Evolutionary conservation across 768 basidiomycete species (phyloP).

Genomic region (Suillus alpinus): DNA sequence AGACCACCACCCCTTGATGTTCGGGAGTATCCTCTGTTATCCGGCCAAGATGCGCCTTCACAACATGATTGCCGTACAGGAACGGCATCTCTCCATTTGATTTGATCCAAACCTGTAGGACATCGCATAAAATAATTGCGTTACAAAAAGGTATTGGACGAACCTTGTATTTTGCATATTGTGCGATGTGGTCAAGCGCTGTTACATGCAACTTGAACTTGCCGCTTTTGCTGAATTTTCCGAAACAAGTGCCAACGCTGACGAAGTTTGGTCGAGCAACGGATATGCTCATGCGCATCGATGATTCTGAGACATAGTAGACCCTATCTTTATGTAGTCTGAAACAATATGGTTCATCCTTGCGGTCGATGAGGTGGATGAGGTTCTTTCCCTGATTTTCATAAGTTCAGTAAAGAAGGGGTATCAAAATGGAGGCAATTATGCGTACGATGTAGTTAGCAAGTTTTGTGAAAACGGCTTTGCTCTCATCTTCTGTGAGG

Average conservation of each 20-base stretch:
- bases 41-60: constrained; percentile 97
- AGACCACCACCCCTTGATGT: constrained; percentile 97
- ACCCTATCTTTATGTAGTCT: constrained; percentile 92
- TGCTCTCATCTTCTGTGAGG: constrained; percentile 95
- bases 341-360: constrained; percentile 95
- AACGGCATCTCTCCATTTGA: constrained; percentile 99
- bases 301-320: constrained; percentile 93
- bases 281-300: constrained; percentile 90
- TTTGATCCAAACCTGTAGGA: constrained; percentile 91
- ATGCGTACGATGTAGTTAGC: constrained; percentile 90
- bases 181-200: constrained; percentile 86
- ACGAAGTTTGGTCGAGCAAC: constrained; percentile 91
- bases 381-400: constrained; percentile 84
- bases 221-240: constrained; percentile 95
- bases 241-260: constrained; percentile 93
- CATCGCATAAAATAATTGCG: background rate
- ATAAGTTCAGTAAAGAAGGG: background rate
- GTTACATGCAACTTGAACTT: constrained; percentile 98
- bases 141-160: constrained; percentile 7
- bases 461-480: constrained; percentile 92
- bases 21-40: constrained; percentile 99
- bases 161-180: constrained; percentile 98
- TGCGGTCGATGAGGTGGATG: constrained; percentile 90
- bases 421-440: background rate
- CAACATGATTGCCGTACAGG: constrained; percentile 96